Percentiles rank a stretch among this genome's conserved stretches.
Evolutionary conservation across 768 basidiomycete species (phyloP).

Genomic region (Phaeotremella fagi): DNA sequence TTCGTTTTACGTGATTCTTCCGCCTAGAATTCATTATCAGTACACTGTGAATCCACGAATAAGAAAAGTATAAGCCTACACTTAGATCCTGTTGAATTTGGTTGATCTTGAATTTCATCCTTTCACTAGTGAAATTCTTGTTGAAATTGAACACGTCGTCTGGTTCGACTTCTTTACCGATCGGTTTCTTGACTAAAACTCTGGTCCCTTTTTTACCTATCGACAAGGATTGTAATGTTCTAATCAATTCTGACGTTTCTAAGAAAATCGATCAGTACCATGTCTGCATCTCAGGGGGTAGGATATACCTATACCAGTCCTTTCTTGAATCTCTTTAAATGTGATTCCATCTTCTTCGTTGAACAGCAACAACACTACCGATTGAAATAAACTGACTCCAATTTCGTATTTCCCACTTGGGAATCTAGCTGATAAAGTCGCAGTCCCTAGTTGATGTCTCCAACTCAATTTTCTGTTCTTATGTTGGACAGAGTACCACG

Average conservation of each 20-base stretch:
- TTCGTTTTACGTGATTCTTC: constrained; percentile 84
- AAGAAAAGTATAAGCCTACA: constrained; percentile 53
- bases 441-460: constrained; percentile 82
- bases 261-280: background rate
- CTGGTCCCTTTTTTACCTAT: constrained; percentile 72
- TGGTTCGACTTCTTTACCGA: constrained; percentile 69
- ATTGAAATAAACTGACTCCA: constrained; percentile 84
- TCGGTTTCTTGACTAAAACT: constrained; percentile 74
- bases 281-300: background rate
- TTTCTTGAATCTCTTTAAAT: constrained; percentile 64
- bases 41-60: background rate
- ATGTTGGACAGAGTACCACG: constrained; percentile 76
- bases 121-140: constrained; percentile 70
- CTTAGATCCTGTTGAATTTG: constrained; percentile 92
- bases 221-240: constrained; percentile 86
- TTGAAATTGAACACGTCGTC: constrained; percentile 78
- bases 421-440: constrained; percentile 69
- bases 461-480: constrained; percentile 70
- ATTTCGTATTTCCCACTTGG: constrained; percentile 65
- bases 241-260: constrained; percentile 58
- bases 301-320: constrained; percentile 68
- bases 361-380: constrained; percentile 78
- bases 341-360: constrained; percentile 62
- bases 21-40: constrained; percentile 52
- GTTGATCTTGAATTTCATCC: constrained; percentile 81